Evolutionary conservation across 2,329 filamentous ascomycete genomes (phyloP), one percentile per base, ranked within the genome.

Genomic region (Clarireedia paspali): DNA sequence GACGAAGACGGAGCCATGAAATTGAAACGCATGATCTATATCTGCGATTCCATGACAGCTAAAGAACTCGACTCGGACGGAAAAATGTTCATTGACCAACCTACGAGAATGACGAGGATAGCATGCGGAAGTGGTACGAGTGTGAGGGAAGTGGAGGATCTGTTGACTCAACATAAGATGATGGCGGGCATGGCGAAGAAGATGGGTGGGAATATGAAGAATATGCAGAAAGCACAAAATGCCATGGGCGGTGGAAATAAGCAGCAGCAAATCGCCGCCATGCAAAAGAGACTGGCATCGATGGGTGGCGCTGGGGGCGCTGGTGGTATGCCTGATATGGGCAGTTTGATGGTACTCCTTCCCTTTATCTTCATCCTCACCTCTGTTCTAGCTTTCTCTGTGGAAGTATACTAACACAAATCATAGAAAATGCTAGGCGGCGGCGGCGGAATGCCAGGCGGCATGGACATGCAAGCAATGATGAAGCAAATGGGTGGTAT

Each of bases 151-250:
- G 91, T 99, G 15, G 94, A 99, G 72, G 94, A 99, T 68, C 77
- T 99, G 6, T 81, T 99, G n/a, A 96, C 91, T 0, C 94, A 99
- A 73, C 92, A 97, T 71, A 86, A 89, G 65, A 96, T 97, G 88
- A 99, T 99, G 94, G 89, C 90, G 0, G 89, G 89, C 57, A 96
- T 99, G 91, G 94, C 94, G 49, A 99, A 97, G 84, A 95, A 95
- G 76, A 95, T 99, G 84, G 92, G 94, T 57, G 91, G 91, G 40
- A 91, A 89, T 70, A 95, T 96, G 87, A 94, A 94, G 75, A 95
- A 96, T 70, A 95, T 97, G 87, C 90, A 96, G 71, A 85, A 87
- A 51, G 91, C 91, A 0, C 91, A 97, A 72, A 87, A 88, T 55
- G 89, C 89, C 61, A 90, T 96, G 85, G 89, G 87, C 27, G 91